Base-by-base conservation (phyloP, 164 flowering plant species). In the Vitis cinerea region DNA sequence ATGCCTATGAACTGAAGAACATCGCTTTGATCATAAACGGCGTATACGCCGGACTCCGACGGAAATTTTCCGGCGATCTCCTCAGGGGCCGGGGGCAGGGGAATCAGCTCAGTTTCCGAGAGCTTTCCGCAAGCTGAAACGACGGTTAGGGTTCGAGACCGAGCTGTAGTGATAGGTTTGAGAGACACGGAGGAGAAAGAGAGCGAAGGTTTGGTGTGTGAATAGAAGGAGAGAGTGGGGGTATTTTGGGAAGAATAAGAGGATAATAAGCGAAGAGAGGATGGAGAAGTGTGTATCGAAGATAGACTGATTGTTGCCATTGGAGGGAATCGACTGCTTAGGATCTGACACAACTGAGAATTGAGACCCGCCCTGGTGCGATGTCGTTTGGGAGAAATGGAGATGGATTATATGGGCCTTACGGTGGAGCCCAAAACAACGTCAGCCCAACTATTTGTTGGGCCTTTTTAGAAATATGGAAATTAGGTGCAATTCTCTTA, bases 1-100 rank as follows among this genome's bases (percentile, higher is more conserved):
- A 95, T 77, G 10, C 98, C 99, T 52, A 95, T 76, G 75, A 95
- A 95, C 74, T 93, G 99, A 64, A 93, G 81, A 16, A 81, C 94
- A 13, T 70, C 71, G 66, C 77, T 75, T 16, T 71, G 60, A 64
- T 90, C 98, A 60, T 74, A 88, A 51, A 95, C 86, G 27, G 97
- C 99, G 65, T 95, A 95, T 1, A 95, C 94, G 9, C 98, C 96
- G 37, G 93, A 55, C 49, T 61, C 82, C 0, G 88, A 66, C 0
- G 98, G 94, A 11, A 92, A 60, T 23, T 61, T 70, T 9, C 75
- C 80, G 3, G 74, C 3, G 5, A 81, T 8, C 19, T 74, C 84
- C 8, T 75, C 82, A 0, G 80, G 0, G 15, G 75, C 80, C 23
- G 69, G 60, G 19, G 88, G 78, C 9, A 90, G 80, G 4, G 80